A percentile compares a stretch with the other conserved stretches of the same genome.
These are phyloP conservation scores for Mycena galopus DNA, from an alignment of 768 basidiomycete genomes.

Conservation along the genomic window DNA sequence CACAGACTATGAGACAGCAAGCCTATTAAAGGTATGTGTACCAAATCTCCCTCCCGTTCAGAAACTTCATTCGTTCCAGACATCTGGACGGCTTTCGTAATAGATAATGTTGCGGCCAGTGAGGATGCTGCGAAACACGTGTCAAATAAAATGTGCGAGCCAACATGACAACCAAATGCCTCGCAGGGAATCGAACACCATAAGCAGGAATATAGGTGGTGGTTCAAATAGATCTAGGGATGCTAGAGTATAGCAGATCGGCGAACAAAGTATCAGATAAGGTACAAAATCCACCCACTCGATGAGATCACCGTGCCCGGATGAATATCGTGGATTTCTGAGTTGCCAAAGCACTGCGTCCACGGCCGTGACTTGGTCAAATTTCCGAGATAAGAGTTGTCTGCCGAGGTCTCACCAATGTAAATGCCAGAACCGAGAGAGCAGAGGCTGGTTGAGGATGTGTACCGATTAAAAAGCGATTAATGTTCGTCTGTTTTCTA, in stretches of 20 bases:
- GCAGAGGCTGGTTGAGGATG: background rate
- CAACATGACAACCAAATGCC: background rate
- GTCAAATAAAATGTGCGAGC: too few relatives aligned
- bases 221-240: background rate
- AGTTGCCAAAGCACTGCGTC: background rate
- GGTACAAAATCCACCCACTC: background rate
- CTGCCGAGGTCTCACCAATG: background rate
- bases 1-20: too few relatives aligned
- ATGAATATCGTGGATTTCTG: background rate
- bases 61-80: background rate
- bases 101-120: too few relatives aligned
- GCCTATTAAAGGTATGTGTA: too few relatives aligned
- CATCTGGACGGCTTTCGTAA: too few relatives aligned
- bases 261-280: background rate
- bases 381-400: background rate
- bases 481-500: background rate
- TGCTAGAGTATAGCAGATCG: background rate
- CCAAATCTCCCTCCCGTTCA: background rate
- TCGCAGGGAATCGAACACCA: background rate
- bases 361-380: background rate
- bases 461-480: background rate
- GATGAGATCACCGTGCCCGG: background rate
- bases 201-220: background rate
- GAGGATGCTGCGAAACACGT: too few relatives aligned
- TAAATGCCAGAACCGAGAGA: background rate